Conservation (phyloP, 2,329 filamentous ascomycete species). For the Hypomyces perniciosus region DNA sequence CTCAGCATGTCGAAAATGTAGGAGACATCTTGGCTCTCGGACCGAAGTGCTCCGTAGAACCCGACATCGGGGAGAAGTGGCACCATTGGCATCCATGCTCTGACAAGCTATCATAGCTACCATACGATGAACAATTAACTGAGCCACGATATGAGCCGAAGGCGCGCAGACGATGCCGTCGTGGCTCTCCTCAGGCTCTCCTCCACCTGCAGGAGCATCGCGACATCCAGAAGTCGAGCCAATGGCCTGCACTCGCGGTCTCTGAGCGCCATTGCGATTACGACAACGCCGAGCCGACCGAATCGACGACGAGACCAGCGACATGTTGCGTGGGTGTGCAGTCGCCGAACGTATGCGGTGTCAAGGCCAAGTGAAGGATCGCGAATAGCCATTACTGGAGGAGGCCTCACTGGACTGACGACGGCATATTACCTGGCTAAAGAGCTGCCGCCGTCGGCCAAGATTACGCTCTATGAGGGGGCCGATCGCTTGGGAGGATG, state of each 20-base stretch:
- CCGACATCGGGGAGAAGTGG: constrained; percentile 1
- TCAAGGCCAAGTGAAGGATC: neutral
- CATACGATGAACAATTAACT: constrained; percentile 23
- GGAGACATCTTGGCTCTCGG: neutral
- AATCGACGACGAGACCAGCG: neutral
- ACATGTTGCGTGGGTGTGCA: neutral
- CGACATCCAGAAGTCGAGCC: constrained; percentile 1
- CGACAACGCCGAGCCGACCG: neutral
- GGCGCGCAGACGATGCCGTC: constrained; percentile 22
- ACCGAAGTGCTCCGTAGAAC: constrained; percentile 5
- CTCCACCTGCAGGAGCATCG: constrained; percentile 12
- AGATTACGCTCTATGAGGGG: constrained; percentile 78
- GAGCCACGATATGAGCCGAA: constrained; percentile 23
- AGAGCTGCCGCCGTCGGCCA: constrained; percentile 54
- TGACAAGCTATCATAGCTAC: neutral
- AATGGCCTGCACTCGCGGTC: constrained; percentile 1
- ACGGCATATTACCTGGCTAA: constrained; percentile 71
- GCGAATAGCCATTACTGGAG: constrained; percentile 65
- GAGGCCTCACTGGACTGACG: constrained; percentile 75
- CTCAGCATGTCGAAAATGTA: too few species aligned
- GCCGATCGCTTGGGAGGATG: constrained; percentile 70
- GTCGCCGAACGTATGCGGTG: constrained; percentile 12
- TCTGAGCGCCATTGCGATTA: neutral
- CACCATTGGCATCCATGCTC: constrained; percentile 1
- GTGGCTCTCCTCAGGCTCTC: constrained; percentile 22